Percentiles rank a stretch among this genome's conserved stretches.
These are phyloP conservation scores for Macrotyloma uniflorum DNA, from an alignment of 306 rosid genomes.

Conservation along the genomic window DNA sequence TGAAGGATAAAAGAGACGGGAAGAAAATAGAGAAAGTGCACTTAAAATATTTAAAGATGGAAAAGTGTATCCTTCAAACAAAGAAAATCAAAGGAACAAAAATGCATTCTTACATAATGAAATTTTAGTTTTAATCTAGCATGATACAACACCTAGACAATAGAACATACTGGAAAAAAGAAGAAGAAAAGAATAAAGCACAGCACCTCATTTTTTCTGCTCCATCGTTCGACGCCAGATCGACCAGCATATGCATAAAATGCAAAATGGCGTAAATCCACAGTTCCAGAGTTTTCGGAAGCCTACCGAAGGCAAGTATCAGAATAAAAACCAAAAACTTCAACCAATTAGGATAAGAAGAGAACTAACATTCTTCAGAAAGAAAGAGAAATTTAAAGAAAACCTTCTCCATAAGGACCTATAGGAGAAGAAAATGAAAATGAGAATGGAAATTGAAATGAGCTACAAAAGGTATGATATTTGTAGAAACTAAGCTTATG, in stretches of 20 bases:
- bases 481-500: too few species aligned
- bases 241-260: constrained; percentile 94
- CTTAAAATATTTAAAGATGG: background rate
- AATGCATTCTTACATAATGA: constrained; percentile 3
- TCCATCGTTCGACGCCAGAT: constrained; percentile 79
- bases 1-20: background rate
- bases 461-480: too few species aligned
- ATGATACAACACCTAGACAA: constrained; percentile 29
- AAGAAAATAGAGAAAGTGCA: background rate
- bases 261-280: constrained; percentile 92
- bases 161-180: constrained; percentile 1
- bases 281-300: constrained; percentile 72
- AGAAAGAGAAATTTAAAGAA: background rate
- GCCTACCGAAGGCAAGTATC: constrained; percentile 51
- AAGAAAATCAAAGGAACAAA: background rate
- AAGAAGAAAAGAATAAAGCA: constrained; percentile 10
- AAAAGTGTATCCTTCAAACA: background rate
- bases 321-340: constrained; percentile 34
- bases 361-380: background rate
- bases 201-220: constrained; percentile 76
- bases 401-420: background rate
- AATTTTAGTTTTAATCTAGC: constrained; percentile 13
- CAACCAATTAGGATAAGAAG: background rate
- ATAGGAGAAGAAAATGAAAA: too few species aligned
- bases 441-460: too few species aligned